Conservation (phyloP, 2,329 filamentous ascomycete genomes). For the Pseudocercospora pini-densiflorae region DNA sequence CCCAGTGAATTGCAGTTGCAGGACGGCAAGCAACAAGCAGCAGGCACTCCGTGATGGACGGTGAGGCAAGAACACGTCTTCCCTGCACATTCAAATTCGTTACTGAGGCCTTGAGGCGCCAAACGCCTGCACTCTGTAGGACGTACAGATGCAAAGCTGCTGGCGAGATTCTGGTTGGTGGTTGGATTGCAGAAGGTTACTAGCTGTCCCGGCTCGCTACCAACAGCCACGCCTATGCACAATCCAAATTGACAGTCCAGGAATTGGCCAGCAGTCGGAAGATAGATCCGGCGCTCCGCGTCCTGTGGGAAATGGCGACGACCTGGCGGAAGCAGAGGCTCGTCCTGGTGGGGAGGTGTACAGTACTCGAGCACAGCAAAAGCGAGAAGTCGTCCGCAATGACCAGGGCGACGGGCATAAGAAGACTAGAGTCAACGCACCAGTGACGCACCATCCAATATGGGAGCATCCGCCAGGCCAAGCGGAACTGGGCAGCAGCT, state of each 20-base stretch:
- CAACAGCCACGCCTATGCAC: conserved; percentile 23
- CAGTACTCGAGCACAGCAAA: conserved; percentile 1
- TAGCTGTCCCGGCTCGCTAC: conserved; percentile 29
- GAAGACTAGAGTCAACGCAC: conserved; percentile 14
- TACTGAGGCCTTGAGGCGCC: not conserved
- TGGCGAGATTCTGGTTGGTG: conserved; percentile 26
- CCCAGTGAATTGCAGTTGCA: not conserved
- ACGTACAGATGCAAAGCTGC: conserved; percentile 17
- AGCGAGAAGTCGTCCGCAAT: conserved; percentile 7
- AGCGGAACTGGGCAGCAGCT: conserved; percentile 18
- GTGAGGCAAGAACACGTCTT: conserved; percentile 13
- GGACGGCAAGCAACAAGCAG: not conserved
- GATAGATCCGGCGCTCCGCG: conserved; percentile 20
- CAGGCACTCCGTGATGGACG: conserved; percentile 3
- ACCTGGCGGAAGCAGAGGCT: conserved; percentile 4
- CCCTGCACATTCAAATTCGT: conserved; percentile 12
- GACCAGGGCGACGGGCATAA: conserved; percentile 5
- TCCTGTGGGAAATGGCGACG: conserved; percentile 1
- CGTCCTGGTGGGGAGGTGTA: conserved; percentile 5
- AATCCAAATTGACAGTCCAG: conserved; percentile 18
- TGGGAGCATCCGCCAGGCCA: conserved; percentile 21
- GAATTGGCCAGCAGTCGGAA: conserved; percentile 16
- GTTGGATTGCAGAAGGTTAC: conserved; percentile 24
- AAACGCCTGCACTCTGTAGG: conserved; percentile 10
- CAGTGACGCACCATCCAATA: conserved; percentile 26